Percentiles rank a stretch among this genome's conserved stretches.
Conservation (phyloP, 148 eudicot genomes). For the Mesembryanthemum crystallinum region DNA sequence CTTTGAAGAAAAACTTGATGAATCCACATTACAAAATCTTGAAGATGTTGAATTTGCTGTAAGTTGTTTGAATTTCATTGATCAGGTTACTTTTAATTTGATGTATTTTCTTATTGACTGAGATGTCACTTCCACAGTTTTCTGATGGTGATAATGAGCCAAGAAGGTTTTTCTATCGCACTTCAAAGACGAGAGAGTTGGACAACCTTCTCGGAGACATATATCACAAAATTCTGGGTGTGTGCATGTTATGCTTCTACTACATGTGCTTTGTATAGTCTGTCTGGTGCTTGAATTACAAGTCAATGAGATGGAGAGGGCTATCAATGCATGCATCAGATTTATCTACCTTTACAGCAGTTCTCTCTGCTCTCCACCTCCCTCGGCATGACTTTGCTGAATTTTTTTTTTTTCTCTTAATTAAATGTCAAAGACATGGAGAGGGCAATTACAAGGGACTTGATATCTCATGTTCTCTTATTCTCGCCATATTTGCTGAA, state of each 20-base stretch:
- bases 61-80: constrained; percentile 29
- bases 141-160: constrained; percentile 73
- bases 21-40: constrained; percentile 53
- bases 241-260: constrained; percentile 26
- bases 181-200: constrained; percentile 87
- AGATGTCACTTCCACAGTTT: constrained; percentile 48
- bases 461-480: constrained; percentile 71
- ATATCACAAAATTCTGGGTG: constrained; percentile 94
- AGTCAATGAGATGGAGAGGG: background rate
- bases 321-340: background rate
- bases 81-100: background rate
- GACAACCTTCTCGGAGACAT: constrained; percentile 91
- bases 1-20: constrained; percentile 71
- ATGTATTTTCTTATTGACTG: background rate
- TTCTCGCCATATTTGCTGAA: constrained; percentile 63
- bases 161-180: constrained; percentile 74
- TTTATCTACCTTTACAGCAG: background rate
- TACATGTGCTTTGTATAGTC: constrained; percentile 20
- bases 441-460: constrained; percentile 92
- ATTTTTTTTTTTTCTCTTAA: constrained; percentile 15
- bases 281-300: constrained; percentile 12
- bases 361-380: background rate
- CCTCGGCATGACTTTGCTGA: background rate
- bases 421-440: constrained; percentile 71
- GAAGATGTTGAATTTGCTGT: constrained; percentile 93